Evolutionary conservation across 1,284 basidiomycete genomes (phyloP).

Genomic region (Ceratobasidium sp.): DNA sequence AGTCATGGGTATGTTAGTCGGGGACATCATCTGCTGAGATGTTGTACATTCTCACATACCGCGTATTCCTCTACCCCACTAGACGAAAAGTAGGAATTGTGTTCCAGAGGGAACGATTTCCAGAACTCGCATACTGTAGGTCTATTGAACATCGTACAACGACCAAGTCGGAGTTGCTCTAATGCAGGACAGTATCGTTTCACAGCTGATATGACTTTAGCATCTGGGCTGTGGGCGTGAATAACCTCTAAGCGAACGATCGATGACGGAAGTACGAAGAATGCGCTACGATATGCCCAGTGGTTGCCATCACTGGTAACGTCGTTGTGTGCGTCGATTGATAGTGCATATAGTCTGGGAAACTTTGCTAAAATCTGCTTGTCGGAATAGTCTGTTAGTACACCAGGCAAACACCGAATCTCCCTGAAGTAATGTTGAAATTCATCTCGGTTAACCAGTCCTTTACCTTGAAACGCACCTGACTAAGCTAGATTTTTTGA

Average conservation of each 20-base stretch:
- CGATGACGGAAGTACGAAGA: constrained; percentile 9
- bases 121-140: constrained; percentile 19
- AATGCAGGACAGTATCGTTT: constrained; percentile 9
- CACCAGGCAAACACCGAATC: background rate
- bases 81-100: constrained; percentile 25
- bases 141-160: constrained; percentile 28
- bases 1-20: background rate
- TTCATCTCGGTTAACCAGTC: background rate
- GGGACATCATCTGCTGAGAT: background rate
- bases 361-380: background rate
- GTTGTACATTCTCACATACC: background rate
- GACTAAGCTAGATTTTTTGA: background rate
- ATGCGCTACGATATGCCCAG: background rate
- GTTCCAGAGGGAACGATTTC: constrained; percentile 7
- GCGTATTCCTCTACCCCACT: constrained; percentile 29
- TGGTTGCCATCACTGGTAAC: background rate
- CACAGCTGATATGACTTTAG: constrained; percentile 2
- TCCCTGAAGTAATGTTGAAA: background rate
- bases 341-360: background rate
- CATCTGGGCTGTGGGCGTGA: constrained; percentile 19
- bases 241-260: constrained; percentile 4
- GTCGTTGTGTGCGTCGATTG: constrained; percentile 12
- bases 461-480: background rate
- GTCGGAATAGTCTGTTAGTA: background rate
- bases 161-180: constrained; percentile 18